These are phyloP conservation scores for Calocera cornea DNA, from an alignment of 768 basidiomycete species.

Conservation along the genomic window DNA sequence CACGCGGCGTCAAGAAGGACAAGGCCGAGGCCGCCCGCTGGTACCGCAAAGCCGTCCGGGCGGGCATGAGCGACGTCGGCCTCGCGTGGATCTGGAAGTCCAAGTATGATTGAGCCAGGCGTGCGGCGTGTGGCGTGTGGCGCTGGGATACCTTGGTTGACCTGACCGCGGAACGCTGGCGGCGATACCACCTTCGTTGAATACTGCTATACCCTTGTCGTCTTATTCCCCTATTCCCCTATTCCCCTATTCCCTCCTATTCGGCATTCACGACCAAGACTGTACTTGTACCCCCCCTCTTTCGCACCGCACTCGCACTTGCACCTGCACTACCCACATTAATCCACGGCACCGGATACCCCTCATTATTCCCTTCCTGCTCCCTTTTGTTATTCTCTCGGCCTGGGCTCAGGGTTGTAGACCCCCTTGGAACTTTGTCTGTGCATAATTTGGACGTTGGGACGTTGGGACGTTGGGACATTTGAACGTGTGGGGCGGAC, in stretches of 20 bases:
- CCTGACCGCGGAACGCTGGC: too few relatives aligned
- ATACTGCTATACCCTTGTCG: background rate
- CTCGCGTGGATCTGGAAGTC: constrained; percentile 88
- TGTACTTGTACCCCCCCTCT: background rate
- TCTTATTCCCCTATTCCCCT: background rate
- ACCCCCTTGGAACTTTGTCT: too few relatives aligned
- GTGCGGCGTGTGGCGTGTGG: too few relatives aligned
- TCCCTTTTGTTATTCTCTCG: background rate
- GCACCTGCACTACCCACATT: background rate
- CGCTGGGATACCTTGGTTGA: too few relatives aligned
- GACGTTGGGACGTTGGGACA: too few relatives aligned
- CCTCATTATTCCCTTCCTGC: background rate
- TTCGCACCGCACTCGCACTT: background rate
- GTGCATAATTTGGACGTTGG: too few relatives aligned
- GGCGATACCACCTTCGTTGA: background rate
- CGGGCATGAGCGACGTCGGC: constrained; percentile 69
- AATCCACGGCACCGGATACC: background rate
- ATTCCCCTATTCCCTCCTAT: too few relatives aligned
- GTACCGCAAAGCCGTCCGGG: constrained; percentile 75
- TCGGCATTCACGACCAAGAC: too few relatives aligned
- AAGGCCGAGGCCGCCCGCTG: constrained; percentile 75
- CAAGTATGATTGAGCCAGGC: constrained; percentile 40
- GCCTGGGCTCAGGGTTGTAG: background rate
- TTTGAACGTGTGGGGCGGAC: too few relatives aligned
- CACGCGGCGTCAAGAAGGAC: constrained; percentile 80